A percentile compares a stretch with the other conserved stretches of the same genome.
Conservation (phyloP, 768 basidiomycete genomes). For the Cystobasidium onofrii region DNA sequence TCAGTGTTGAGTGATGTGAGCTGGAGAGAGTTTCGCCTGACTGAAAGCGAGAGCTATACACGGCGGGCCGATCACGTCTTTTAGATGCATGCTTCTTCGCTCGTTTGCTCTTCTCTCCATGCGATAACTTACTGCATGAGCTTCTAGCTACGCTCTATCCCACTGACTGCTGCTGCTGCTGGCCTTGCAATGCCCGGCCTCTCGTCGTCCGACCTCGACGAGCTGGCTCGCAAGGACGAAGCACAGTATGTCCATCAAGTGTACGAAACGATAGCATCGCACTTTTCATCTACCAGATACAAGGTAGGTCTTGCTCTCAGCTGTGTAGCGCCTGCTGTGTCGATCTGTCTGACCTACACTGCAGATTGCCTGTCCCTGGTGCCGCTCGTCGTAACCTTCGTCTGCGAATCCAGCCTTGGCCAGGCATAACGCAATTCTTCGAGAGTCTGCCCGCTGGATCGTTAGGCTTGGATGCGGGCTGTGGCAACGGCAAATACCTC, state of each 20-base stretch:
- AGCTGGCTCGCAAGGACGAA: constrained; percentile 24
- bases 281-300: constrained; percentile 83
- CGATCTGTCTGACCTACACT: constrained; percentile 33
- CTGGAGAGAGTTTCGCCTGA: too few relatives aligned
- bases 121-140: too few relatives aligned
- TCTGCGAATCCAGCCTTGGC: constrained; percentile 91
- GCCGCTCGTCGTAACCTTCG: too few relatives aligned
- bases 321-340: neutral
- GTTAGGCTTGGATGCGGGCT: constrained; percentile 87
- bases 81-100: too few relatives aligned
- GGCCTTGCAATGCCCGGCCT: neutral
- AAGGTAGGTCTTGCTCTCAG: constrained; percentile 52
- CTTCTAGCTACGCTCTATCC: too few relatives aligned
- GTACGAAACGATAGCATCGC: constrained; percentile 74
- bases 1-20: too few relatives aligned
- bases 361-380: neutral
- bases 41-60: too few relatives aligned
- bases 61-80: too few relatives aligned
- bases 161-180: neutral
- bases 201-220: constrained; percentile 7
- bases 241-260: constrained; percentile 61
- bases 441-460: constrained; percentile 63
- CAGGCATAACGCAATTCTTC: constrained; percentile 69
- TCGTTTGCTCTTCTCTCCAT: too few relatives aligned
- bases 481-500: constrained; percentile 96